Evolutionary conservation across 345 rosid species (phyloP).

Genomic region (Salix purpurea): DNA sequence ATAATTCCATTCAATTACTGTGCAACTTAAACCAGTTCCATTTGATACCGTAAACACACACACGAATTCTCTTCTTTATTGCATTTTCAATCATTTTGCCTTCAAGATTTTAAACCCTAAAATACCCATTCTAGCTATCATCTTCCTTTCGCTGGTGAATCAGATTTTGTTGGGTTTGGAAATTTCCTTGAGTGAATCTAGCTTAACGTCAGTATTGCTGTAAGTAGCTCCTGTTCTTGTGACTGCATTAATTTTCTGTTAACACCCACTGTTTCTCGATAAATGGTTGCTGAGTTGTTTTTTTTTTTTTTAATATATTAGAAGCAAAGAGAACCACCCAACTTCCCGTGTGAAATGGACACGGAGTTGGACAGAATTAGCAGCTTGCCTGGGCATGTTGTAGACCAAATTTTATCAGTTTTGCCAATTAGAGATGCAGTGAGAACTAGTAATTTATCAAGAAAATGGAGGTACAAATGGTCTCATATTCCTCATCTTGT

Average conservation of each 20-base stretch:
- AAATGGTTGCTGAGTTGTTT: background rate
- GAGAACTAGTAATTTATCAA: slow-evolving; percentile 55
- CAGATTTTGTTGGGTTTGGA: background rate
- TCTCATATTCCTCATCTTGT: slow-evolving; percentile 51
- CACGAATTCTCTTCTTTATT: too few relatives aligned
- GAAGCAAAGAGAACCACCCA: slow-evolving; percentile 54
- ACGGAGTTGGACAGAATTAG: slow-evolving; percentile 47
- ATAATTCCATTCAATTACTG: background rate
- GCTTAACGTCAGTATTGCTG: background rate
- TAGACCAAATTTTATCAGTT: slow-evolving; percentile 51
- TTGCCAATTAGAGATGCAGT: slow-evolving; percentile 60
- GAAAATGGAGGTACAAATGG: slow-evolving; percentile 66
- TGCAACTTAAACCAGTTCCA: background rate
- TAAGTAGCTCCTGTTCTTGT: background rate
- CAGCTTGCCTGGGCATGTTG: slow-evolving; percentile 50
- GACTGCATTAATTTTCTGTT: background rate
- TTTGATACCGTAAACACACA: too few relatives aligned
- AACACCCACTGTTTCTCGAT: background rate
- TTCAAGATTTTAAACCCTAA: background rate
- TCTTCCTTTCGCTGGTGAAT: background rate
- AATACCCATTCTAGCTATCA: background rate
- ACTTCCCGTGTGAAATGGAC: slow-evolving; percentile 36
- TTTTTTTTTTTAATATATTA: slow-evolving; percentile 24
- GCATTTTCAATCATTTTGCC: background rate
- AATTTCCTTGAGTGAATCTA: background rate